Evolutionary conservation across 1,284 basidiomycete species (phyloP).

Genomic region (Pulveroboletus sp.): DNA sequence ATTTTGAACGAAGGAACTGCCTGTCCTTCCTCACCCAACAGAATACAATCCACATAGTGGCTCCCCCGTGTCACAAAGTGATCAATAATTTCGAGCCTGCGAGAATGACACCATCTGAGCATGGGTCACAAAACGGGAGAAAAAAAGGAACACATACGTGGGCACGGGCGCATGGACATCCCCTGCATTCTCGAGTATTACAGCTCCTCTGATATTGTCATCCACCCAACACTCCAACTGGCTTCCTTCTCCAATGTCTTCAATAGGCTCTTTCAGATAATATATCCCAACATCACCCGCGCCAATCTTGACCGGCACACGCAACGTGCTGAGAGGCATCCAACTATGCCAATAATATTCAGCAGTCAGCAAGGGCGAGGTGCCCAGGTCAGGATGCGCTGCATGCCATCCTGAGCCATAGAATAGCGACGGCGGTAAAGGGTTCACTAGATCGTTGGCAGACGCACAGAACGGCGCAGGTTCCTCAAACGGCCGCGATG

Average conservation of each 20-base stretch:
- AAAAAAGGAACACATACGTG: slow-evolving; percentile 47
- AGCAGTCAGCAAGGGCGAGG: slow-evolving; percentile 49
- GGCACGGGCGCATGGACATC: slow-evolving; percentile 51
- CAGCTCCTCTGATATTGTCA: slow-evolving; percentile 68
- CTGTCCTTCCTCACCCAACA: slow-evolving; percentile 80
- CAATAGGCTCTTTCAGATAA: slow-evolving; percentile 64
- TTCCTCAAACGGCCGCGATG: slow-evolving; percentile 68
- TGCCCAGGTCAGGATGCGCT: slow-evolving; percentile 61
- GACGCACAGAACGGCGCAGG: slow-evolving; percentile 87
- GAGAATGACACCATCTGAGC: slow-evolving; percentile 1
- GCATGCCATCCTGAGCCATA: slow-evolving; percentile 87
- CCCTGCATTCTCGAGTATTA: slow-evolving; percentile 63
- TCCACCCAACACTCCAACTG: slow-evolving; percentile 85
- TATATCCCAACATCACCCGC: slow-evolving; percentile 82
- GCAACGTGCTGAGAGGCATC: slow-evolving; percentile 71
- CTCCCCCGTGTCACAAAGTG: slow-evolving; percentile 72
- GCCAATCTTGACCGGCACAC: slow-evolving; percentile 73
- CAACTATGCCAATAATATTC: slow-evolving; percentile 89
- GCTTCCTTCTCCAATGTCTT: slow-evolving; percentile 57
- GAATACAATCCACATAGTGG: slow-evolving; percentile 84
- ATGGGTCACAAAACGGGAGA: not conserved
- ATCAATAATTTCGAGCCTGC: slow-evolving; percentile 79
- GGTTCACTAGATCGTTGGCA: slow-evolving; percentile 94
- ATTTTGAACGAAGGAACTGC: slow-evolving; percentile 79
- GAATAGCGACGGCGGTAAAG: slow-evolving; percentile 85